Evolutionary conservation across 73 alveolate species (phyloP).

Genomic region (Paraurostyla sp.): DNA sequence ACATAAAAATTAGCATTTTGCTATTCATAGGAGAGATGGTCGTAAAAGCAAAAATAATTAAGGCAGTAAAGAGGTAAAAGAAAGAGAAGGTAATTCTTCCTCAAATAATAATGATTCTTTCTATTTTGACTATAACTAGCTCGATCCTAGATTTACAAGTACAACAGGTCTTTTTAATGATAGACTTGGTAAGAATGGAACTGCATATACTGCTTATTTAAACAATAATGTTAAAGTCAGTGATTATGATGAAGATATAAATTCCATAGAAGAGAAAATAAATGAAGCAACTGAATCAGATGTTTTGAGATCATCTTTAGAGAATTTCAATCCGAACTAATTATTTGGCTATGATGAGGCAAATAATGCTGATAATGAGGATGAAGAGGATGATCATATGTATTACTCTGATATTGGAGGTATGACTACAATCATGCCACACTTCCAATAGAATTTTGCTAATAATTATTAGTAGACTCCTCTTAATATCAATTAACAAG

Average conservation of each 20-base stretch:
- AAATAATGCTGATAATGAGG: constrained; percentile 1
- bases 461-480: no score
- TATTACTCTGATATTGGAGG: constrained; percentile 28
- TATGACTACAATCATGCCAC: background rate
- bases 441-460: no score
- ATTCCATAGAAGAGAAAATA: background rate
- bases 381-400: background rate
- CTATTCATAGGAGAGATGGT: no score
- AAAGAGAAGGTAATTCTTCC: background rate
- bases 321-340: background rate
- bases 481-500: background rate
- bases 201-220: background rate
- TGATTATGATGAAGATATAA: constrained; percentile 14
- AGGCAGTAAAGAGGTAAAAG: background rate
- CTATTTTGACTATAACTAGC: constrained; percentile 4
- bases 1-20: no score
- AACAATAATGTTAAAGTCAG: background rate
- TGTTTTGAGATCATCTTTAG: background rate
- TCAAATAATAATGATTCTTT: background rate
- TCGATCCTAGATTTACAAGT: constrained; percentile 27
- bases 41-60: no score
- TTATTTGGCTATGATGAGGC: background rate
- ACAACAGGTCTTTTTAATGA: background rate
- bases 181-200: background rate
- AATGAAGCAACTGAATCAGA: constrained; percentile 20